A percentile compares a stretch with the other conserved stretches of the same genome.
Evolutionary conservation across 345 rosid genomes (phyloP).

Genomic region (Arabidopsis thaliana): DNA sequence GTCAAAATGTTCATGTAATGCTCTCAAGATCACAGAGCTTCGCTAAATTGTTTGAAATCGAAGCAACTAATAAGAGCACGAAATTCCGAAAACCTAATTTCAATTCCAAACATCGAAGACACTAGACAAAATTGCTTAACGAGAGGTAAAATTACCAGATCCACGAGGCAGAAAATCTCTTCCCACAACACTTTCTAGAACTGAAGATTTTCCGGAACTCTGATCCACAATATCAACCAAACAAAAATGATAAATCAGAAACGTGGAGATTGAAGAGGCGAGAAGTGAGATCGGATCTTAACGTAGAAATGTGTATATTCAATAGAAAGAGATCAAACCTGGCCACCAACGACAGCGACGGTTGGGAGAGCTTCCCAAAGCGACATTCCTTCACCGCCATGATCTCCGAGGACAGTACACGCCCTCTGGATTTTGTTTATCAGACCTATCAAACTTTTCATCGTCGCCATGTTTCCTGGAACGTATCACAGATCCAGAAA

Average conservation of each 20-base stretch:
- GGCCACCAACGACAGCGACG: constrained; percentile 99
- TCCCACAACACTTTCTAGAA: constrained; percentile 94
- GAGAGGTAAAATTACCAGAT: constrained; percentile 69
- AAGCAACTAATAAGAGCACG: not conserved
- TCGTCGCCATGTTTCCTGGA: constrained; percentile 76
- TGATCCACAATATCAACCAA: constrained; percentile 35
- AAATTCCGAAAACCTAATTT: constrained; percentile 12
- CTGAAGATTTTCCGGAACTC: constrained; percentile 99
- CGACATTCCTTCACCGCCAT: constrained; percentile 99
- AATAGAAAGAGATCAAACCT: constrained; percentile 55
- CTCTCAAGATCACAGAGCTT: not conserved
- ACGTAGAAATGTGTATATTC: not conserved
- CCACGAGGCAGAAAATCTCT: constrained; percentile 99
- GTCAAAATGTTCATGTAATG: constrained; percentile 1
- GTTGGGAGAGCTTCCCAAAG: constrained; percentile 99
- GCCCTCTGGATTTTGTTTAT: constrained; percentile 98
- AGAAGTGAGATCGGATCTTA: constrained; percentile 27
- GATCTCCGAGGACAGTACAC: constrained; percentile 93
- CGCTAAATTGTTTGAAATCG: not conserved
- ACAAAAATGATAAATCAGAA: constrained; percentile 22
- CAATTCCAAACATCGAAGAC: constrained; percentile 2
- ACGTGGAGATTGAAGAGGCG: constrained; percentile 2
- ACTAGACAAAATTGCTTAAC: not conserved
- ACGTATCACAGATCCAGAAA: constrained; percentile 38
- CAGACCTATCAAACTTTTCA: constrained; percentile 93